A percentile compares a stretch with the other conserved stretches of the same genome.
These are phyloP conservation scores for Scolecobasidium constrictum DNA, from an alignment of 2,329 filamentous ascomycete genomes.

Conservation along the genomic window DNA sequence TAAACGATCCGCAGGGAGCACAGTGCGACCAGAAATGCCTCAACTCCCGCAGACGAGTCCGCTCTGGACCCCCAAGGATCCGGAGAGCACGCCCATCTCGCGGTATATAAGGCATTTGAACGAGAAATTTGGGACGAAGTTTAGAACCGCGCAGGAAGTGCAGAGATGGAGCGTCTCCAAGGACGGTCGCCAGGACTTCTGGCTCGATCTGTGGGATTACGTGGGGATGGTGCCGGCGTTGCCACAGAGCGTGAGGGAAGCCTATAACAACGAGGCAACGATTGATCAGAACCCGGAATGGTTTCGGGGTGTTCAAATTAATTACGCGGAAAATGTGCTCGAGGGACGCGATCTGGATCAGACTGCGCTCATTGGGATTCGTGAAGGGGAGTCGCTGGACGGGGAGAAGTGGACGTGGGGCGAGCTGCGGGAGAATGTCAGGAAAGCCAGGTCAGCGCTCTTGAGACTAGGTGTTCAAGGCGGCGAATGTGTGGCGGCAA, in stretches of 20 bases:
- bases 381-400: slow-evolving; percentile 26
- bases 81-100: slow-evolving; percentile 4
- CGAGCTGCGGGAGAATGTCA: slow-evolving; percentile 27
- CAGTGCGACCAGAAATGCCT: no score
- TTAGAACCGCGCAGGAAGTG: slow-evolving; percentile 8
- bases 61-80: slow-evolving; percentile 3
- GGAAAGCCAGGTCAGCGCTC: slow-evolving; percentile 26
- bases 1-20: no score
- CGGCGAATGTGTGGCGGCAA: slow-evolving; percentile 28
- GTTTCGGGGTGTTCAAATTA: slow-evolving; percentile 65
- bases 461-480: slow-evolving; percentile 25
- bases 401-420: slow-evolving; percentile 29
- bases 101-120: slow-evolving; percentile 9
- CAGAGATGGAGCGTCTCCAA: slow-evolving; percentile 9
- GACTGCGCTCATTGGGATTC: slow-evolving; percentile 27
- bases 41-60: background rate
- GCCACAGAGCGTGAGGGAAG: slow-evolving; percentile 1
- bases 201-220: slow-evolving; percentile 8
- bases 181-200: slow-evolving; percentile 8
- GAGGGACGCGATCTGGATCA: slow-evolving; percentile 23
- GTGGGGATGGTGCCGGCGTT: slow-evolving; percentile 8
- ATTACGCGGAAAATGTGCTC: slow-evolving; percentile 66
- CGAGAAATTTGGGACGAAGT: slow-evolving; percentile 2
- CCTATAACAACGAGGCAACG: slow-evolving; percentile 26
- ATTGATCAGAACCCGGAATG: slow-evolving; percentile 59